Evolutionary conservation across 306 rosid species (phyloP), one percentile per base, ranked within the genome.

Genomic region (Neltuma alba): DNA sequence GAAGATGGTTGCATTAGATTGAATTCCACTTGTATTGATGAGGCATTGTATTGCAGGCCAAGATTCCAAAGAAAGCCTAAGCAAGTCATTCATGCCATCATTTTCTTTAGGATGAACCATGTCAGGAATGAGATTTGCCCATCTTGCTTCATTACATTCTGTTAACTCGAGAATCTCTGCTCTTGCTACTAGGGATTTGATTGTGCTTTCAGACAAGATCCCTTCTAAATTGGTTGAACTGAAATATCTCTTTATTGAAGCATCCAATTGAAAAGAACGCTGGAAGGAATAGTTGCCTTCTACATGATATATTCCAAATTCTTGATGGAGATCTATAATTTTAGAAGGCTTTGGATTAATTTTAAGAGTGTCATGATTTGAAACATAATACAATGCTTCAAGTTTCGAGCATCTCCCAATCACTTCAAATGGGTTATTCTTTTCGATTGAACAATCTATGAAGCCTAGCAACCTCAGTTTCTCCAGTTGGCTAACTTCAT

Each of bases 401-500:
- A 78, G 47, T 8, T 52, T 36, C 0, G 23, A 2, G 44, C 52
- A 57, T 78, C 58, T 66, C 41, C 41, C 82, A 72, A 78, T 83
- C 76, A 78, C 82, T 55, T 65, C 72, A 16, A 58, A 72, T 38
- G 66, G 72, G 18, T 33, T 34, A 72, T 78, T 48, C 50, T 4
- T 42, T 64, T 65, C 3, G 40, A 55, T 65, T 21, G 21, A 40
- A 44, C 80, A 83, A 2, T 13, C 5, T 1, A 9, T 18, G 48
- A 82, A 77, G 37, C 48, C 47, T 31, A 78, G 44, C 76, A 83
- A 55, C 66, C 65, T 83, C 66, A 78, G 34, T 45, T 77, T 72
- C 30, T 37, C 41, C 47, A 75, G 10, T 62, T 61, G 38, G 30
- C 12, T 0, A 21, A 70, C 25, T 4, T 34, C 45, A 7, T 34